A percentile compares a stretch with the other conserved stretches of the same genome.
Conservation (phyloP, 345 rosid genomes). For the Eucalyptus cloeziana region DNA sequence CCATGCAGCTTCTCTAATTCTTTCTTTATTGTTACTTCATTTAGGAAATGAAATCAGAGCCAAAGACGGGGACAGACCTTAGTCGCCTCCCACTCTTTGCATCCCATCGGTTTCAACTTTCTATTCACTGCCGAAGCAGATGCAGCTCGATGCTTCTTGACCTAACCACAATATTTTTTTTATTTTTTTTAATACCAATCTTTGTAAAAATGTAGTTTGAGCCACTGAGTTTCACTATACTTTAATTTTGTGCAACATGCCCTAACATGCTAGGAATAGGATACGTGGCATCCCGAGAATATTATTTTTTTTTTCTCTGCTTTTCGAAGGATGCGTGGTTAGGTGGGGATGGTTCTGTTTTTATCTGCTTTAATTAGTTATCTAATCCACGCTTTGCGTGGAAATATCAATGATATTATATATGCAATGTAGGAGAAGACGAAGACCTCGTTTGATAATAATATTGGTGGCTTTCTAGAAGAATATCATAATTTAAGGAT, state of each 20-base stretch:
- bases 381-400: neutral
- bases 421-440: neutral
- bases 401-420: neutral
- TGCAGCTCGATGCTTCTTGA: neutral
- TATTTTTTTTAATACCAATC: neutral
- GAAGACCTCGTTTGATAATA: neutral
- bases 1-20: neutral
- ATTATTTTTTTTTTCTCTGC: neutral
- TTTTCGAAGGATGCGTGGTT: neutral
- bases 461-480: neutral
- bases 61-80: neutral
- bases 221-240: neutral
- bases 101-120: neutral
- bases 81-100: conserved; percentile 1
- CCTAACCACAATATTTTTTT: neutral
- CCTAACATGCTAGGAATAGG: neutral
- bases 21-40: neutral
- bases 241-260: neutral
- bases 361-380: neutral
- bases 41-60: neutral
- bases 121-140: neutral
- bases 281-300: neutral
- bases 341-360: neutral
- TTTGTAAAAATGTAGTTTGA: neutral
- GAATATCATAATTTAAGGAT: neutral